phyloP scores from a whole-genome alignment of 306 rosid species.

The Carpinus fangiana region DNA sequence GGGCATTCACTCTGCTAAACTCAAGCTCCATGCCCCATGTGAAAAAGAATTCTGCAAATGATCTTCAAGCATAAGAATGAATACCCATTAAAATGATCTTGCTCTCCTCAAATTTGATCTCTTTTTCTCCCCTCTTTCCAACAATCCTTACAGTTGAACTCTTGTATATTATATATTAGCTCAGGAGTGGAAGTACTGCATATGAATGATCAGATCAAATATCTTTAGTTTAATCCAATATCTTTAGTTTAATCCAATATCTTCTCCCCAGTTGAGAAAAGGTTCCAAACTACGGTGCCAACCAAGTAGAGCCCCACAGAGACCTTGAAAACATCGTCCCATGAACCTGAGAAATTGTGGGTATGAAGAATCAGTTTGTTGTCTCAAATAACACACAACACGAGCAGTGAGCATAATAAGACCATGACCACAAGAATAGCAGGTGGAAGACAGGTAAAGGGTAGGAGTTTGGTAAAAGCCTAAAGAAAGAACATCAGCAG shows the following conservation, averaged over 20 bases:
- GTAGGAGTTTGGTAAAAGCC: not conserved
- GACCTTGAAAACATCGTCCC: slow-evolving; percentile 98
- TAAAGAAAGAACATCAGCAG: not conserved
- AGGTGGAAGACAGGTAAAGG: not conserved
- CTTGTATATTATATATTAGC: slow-evolving; percentile 14
- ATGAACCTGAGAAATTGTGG: slow-evolving; percentile 63
- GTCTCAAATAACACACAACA: not conserved
- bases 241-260: slow-evolving; percentile 69
- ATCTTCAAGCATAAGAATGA: slow-evolving; percentile 27
- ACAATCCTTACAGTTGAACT: slow-evolving; percentile 1
- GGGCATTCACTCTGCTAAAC: not conserved
- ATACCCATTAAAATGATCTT: slow-evolving; percentile 8
- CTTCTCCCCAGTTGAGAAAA: slow-evolving; percentile 93
- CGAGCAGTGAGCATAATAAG: not conserved
- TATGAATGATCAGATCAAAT: slow-evolving; percentile 9
- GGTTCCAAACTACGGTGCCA: slow-evolving; percentile 95
- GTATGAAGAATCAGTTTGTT: not conserved
- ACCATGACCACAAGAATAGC: not conserved
- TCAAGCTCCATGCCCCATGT: slow-evolving; percentile 14
- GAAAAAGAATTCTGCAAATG: slow-evolving; percentile 4
- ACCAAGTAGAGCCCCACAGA: slow-evolving; percentile 89
- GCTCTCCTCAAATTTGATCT: slow-evolving; percentile 19
- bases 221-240: slow-evolving; percentile 54
- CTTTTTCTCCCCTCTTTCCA: not conserved
- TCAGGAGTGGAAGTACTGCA: slow-evolving; percentile 25